A percentile compares a stretch with the other conserved stretches of the same genome.
Evolutionary conservation across 176 grass and related monocot genomes (phyloP).

Genomic region (Oryza rufipogon): DNA sequence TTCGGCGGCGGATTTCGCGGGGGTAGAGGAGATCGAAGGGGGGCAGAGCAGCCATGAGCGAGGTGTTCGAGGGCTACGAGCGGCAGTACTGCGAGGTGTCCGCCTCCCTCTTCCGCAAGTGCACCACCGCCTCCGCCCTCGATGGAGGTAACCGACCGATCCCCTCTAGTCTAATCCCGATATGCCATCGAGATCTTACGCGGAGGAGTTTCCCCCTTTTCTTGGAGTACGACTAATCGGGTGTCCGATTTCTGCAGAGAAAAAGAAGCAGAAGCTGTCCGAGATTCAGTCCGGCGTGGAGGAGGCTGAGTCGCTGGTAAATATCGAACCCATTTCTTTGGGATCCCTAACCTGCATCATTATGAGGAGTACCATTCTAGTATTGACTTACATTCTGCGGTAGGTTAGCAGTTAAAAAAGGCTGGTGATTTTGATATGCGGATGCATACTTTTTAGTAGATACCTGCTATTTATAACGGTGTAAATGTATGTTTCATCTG

Average conservation of each 20-base stretch:
- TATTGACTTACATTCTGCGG: not conserved
- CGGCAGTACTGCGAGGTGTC: constrained; percentile 89
- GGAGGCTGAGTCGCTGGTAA: constrained; percentile 90
- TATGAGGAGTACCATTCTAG: not conserved
- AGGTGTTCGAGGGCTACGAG: constrained; percentile 94
- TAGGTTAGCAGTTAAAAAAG: not conserved
- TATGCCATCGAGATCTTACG: not conserved
- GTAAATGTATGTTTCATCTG: not conserved
- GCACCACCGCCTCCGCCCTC: constrained; percentile 62
- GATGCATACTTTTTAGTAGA: not conserved
- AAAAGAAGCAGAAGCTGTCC: constrained; percentile 82
- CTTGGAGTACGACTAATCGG: constrained; percentile 38
- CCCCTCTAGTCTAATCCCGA: not conserved
- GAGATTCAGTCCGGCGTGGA: constrained; percentile 80
- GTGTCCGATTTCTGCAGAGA: constrained; percentile 53
- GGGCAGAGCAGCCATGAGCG: constrained; percentile 63
- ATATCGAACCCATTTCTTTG: not conserved
- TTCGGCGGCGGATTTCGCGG: not conserved
- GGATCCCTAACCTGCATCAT: not conserved
- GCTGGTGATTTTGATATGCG: not conserved
- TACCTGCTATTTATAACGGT: not conserved
- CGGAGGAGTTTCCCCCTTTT: not conserved
- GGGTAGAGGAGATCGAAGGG: constrained; percentile 23
- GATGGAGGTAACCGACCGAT: constrained; percentile 55
- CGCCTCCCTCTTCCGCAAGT: constrained; percentile 78